Evolutionary conservation across 305 asterid species (phyloP).

Genomic region (Solanum hybrid): DNA sequence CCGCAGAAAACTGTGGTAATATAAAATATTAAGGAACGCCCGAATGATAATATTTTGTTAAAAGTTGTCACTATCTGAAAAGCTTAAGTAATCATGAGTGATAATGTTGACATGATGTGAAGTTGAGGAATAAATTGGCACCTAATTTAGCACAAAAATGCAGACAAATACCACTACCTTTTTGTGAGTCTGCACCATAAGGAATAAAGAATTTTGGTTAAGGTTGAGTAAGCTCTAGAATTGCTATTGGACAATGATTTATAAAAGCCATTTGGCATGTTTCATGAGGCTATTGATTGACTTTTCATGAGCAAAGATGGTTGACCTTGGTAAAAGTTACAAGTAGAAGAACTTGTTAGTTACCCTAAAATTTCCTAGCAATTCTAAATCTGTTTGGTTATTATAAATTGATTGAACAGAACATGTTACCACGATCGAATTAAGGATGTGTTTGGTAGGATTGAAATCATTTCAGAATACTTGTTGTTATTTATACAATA

Average conservation of each 20-base stretch:
- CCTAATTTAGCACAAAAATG: neutral
- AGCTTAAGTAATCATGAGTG: neutral
- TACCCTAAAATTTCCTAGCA: neutral
- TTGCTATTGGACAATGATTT: neutral
- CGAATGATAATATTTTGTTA: neutral
- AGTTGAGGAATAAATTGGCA: neutral
- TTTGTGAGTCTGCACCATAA: neutral
- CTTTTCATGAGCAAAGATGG: neutral
- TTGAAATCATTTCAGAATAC: too few relatives aligned
- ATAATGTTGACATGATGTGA: neutral
- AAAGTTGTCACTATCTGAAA: neutral
- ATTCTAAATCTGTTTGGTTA: neutral
- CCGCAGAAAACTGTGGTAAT: neutral
- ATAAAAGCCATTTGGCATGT: neutral
- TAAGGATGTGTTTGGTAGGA: too few relatives aligned
- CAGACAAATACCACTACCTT: neutral
- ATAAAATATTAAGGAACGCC: neutral
- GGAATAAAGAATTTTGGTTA: neutral
- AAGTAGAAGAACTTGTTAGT: neutral
- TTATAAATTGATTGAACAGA: neutral
- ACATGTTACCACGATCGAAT: neutral
- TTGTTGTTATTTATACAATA: too few relatives aligned
- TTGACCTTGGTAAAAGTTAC: neutral
- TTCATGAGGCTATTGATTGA: neutral
- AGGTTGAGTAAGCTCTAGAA: neutral